Evolutionary conservation across 768 basidiomycete species (phyloP).

Genomic region (Suillus hirtellus): DNA sequence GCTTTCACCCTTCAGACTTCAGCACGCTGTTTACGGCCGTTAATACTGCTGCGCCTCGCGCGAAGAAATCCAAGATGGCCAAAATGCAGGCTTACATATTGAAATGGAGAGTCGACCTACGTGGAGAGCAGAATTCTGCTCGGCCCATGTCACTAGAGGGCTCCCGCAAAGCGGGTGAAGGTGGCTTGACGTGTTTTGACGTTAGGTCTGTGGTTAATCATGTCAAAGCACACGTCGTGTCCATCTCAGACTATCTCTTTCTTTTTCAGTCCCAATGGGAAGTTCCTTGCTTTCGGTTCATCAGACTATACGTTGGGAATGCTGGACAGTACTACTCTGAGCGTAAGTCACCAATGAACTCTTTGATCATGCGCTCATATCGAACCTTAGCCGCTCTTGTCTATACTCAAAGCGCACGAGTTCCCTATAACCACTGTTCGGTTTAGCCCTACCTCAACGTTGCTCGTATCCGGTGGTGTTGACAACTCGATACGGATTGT

Average conservation of each 20-base stretch:
- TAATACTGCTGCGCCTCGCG: conserved; percentile 67
- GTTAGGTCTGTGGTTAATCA: conserved; percentile 58
- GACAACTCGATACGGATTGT: conserved; percentile 86
- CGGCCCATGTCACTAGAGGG: conserved; percentile 60
- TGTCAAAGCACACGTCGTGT: conserved; percentile 11
- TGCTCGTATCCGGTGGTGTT: conserved; percentile 87
- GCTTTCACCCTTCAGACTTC: conserved; percentile 55
- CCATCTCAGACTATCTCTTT: conserved; percentile 10
- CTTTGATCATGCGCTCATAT: background rate
- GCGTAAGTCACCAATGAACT: conserved; percentile 47
- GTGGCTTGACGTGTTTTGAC: conserved; percentile 85
- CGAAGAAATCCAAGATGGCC: conserved; percentile 50
- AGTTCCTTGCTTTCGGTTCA: conserved; percentile 79
- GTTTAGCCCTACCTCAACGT: conserved; percentile 81
- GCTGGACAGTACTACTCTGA: conserved; percentile 74
- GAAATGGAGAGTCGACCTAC: conserved; percentile 68
- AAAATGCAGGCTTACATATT: conserved; percentile 63
- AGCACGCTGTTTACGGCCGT: conserved; percentile 66
- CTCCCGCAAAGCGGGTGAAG: conserved; percentile 71
- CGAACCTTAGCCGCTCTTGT: conserved; percentile 69
- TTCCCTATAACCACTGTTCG: conserved; percentile 88
- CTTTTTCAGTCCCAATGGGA: conserved; percentile 69
- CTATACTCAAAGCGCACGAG: conserved; percentile 92
- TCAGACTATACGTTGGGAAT: conserved; percentile 86
- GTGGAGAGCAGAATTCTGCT: conserved; percentile 59